A percentile compares a stretch with the other conserved stretches of the same genome.
Evolutionary conservation across 805 yeast species (phyloP).

Genomic region (Pichia nakasei): DNA sequence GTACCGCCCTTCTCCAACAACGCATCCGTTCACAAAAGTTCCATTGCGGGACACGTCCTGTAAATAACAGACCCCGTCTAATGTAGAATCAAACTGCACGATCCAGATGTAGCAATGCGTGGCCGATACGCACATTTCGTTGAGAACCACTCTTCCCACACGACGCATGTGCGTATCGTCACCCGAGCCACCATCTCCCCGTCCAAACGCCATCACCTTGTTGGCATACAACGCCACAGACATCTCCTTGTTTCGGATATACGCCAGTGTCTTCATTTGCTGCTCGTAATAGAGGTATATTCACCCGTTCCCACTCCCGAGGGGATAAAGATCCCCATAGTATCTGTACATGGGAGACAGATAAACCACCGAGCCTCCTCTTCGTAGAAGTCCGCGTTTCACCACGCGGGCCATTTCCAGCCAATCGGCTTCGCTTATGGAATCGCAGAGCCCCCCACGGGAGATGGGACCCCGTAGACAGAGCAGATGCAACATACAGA

Average conservation of each 20-base stretch:
- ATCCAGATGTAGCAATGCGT: constrained; percentile 34
- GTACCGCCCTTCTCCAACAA: constrained; percentile 22
- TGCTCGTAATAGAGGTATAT: constrained; percentile 4
- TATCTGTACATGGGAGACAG: constrained; percentile 12
- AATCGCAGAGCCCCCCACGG: not conserved
- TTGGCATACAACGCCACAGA: constrained; percentile 11
- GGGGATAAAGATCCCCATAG: constrained; percentile 11
- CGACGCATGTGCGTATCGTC: constrained; percentile 15
- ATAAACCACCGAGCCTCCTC: not conserved
- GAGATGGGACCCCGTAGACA: not conserved
- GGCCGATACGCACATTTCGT: constrained; percentile 31
- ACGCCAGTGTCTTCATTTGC: not conserved
- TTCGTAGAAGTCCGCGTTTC: constrained; percentile 1
- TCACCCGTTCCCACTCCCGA: constrained; percentile 9
- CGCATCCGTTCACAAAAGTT: constrained; percentile 32
- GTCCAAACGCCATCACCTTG: constrained; percentile 34
- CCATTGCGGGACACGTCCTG: constrained; percentile 48
- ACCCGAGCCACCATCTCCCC: constrained; percentile 17
- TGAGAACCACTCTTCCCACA: constrained; percentile 2
- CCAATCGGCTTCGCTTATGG: not conserved
- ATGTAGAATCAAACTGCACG: constrained; percentile 37
- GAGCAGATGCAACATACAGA: not conserved
- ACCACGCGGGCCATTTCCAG: not conserved
- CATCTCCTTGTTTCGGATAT: not conserved
- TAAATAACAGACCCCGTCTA: constrained; percentile 39